Conservation (phyloP, 495 filamentous ascomycete genomes). For the Aspergillus steynii region DNA sequence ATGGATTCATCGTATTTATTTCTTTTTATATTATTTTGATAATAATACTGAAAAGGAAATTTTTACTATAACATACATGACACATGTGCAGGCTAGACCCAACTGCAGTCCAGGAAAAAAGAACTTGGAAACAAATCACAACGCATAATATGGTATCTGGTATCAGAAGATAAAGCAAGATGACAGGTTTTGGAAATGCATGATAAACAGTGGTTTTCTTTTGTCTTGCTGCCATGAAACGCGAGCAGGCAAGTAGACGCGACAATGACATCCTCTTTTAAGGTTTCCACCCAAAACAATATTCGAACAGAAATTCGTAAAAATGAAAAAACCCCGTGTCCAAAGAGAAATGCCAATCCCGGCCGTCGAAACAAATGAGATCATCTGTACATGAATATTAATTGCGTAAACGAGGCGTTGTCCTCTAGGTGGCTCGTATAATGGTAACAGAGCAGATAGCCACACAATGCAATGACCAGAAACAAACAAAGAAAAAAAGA, state of each 20-base stretch:
- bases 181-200: constrained; percentile 16
- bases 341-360: constrained; percentile 17
- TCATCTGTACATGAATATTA: constrained; percentile 49
- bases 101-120: not conserved
- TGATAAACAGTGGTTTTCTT: constrained; percentile 9
- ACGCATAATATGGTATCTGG: constrained; percentile 37
- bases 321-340: constrained; percentile 20
- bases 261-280: constrained; percentile 15
- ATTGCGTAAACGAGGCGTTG: constrained; percentile 25
- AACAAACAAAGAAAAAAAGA: constrained; percentile 29
- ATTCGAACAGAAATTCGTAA: constrained; percentile 15
- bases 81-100: constrained; percentile 9
- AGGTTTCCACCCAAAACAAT: constrained; percentile 16
- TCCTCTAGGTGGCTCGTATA: constrained; percentile 17
- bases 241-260: constrained; percentile 15
- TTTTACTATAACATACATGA: constrained; percentile 1
- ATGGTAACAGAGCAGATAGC: constrained; percentile 30
- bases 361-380: constrained; percentile 24
- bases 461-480: constrained; percentile 27
- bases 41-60: not conserved
- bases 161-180: constrained; percentile 31
- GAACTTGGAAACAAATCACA: constrained; percentile 15
- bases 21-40: not conserved
- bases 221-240: constrained; percentile 3
- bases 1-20: not conserved